Evolutionary conservation across 371 early-diverging fungal genomes (phyloP).

Genomic region (Mucor mucedo): DNA sequence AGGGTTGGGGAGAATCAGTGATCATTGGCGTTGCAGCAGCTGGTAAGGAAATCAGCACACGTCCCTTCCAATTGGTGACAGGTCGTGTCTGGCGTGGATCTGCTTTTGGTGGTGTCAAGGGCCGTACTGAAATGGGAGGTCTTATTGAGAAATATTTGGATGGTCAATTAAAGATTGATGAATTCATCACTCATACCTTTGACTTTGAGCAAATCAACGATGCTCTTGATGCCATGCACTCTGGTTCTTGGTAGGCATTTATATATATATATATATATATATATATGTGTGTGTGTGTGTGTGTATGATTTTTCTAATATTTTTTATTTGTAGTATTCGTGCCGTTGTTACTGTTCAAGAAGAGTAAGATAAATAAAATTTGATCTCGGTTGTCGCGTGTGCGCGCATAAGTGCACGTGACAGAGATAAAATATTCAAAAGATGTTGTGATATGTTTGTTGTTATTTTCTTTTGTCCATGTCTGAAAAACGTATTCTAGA

Average conservation of each 20-base stretch:
- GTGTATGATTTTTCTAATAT: neutral
- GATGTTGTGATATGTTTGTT: neutral
- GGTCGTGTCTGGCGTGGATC: constrained; percentile 95
- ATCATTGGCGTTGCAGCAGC: constrained; percentile 94
- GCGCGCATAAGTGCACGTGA: neutral
- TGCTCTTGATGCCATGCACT: constrained; percentile 91
- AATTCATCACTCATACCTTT: constrained; percentile 86
- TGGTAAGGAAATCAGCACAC: constrained; percentile 90
- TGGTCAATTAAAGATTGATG: constrained; percentile 89
- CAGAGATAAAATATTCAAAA: neutral
- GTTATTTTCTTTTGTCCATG: neutral
- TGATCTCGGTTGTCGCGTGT: neutral
- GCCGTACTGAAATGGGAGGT: constrained; percentile 87
- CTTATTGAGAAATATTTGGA: constrained; percentile 86
- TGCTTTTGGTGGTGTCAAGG: constrained; percentile 97
- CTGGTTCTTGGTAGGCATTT: constrained; percentile 64
- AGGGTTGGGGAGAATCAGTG: constrained; percentile 90
- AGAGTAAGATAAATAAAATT: constrained; percentile 14
- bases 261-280: neutral
- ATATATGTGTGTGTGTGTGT: too few species aligned
- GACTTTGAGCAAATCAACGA: constrained; percentile 86
- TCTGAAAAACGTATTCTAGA: constrained; percentile 2
- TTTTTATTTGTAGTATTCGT: constrained; percentile 56
- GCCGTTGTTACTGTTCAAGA: constrained; percentile 56
- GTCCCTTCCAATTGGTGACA: constrained; percentile 95